phyloP scores from a whole-genome alignment of 116 monocot species.

The Dioscorea cayenensis region DNA sequence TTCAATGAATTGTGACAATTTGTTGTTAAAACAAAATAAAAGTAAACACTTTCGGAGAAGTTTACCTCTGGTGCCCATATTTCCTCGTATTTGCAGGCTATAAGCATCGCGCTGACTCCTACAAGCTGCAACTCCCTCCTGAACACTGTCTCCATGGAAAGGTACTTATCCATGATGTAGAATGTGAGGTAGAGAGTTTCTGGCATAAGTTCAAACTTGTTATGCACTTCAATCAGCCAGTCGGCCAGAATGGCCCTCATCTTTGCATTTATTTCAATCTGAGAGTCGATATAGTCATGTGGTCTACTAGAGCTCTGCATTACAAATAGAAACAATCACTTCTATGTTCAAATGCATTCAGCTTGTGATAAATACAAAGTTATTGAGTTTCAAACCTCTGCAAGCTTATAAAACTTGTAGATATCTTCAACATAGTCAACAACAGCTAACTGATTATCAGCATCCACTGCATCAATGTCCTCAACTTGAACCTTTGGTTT shows the following conservation, averaged over 20 bases:
- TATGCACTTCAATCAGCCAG: slow-evolving; percentile 93
- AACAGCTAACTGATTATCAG: slow-evolving; percentile 25
- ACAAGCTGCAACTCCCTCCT: slow-evolving; percentile 86
- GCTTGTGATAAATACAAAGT: too few species aligned
- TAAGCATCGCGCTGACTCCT: slow-evolving; percentile 76
- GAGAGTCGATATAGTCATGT: slow-evolving; percentile 62
- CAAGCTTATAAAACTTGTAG: slow-evolving; percentile 29
- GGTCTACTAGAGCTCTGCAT: slow-evolving; percentile 33
- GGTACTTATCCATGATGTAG: slow-evolving; percentile 64
- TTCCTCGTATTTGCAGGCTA: slow-evolving; percentile 93
- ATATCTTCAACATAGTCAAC: slow-evolving; percentile 47
- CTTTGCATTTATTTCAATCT: slow-evolving; percentile 67
- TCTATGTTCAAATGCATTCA: not conserved
- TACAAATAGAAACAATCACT: not conserved
- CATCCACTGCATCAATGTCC: slow-evolving; percentile 34
- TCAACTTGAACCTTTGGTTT: slow-evolving; percentile 14
- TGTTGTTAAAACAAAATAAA: too few species aligned
- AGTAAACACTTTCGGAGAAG: too few species aligned
- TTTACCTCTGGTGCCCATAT: slow-evolving; percentile 89
- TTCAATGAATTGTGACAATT: too few species aligned
- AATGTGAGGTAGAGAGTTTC: slow-evolving; percentile 85
- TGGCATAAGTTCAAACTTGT: slow-evolving; percentile 77
- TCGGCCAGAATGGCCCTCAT: slow-evolving; percentile 83
- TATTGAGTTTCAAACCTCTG: slow-evolving; percentile 16
- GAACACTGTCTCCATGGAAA: slow-evolving; percentile 45